phyloP scores from a whole-genome alignment of 805 yeast genomes.

The Kazachstania kunashirensis region DNA sequence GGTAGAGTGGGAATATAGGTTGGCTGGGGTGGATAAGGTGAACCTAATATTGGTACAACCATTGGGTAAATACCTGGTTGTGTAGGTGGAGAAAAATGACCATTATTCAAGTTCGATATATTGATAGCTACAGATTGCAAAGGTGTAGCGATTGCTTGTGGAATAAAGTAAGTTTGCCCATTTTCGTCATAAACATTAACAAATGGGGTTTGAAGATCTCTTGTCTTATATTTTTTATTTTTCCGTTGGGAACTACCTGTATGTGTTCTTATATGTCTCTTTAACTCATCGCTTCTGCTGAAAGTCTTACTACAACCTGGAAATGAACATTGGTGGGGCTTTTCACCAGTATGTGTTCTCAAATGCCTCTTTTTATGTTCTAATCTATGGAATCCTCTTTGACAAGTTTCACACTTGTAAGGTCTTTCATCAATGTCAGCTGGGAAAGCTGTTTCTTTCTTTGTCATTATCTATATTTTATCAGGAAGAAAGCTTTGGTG shows the following conservation, averaged over 20 bases:
- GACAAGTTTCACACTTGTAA: constrained; percentile 75
- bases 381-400: constrained; percentile 75
- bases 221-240: constrained; percentile 3
- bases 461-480: background rate
- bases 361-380: constrained; percentile 91
- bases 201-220: background rate
- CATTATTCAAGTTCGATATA: constrained; percentile 1
- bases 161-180: constrained; percentile 1
- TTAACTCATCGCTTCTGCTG: constrained; percentile 74
- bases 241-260: constrained; percentile 12
- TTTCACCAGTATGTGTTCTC: constrained; percentile 88
- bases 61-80: constrained; percentile 3
- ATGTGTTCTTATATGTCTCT: constrained; percentile 78
- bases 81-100: background rate
- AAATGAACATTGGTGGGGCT: constrained; percentile 75
- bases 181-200: constrained; percentile 2
- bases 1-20: constrained; percentile 2
- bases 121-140: constrained; percentile 3
- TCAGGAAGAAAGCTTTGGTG: too few species aligned
- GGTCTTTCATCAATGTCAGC: constrained; percentile 41
- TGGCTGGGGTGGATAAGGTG: constrained; percentile 2
- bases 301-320: constrained; percentile 80
- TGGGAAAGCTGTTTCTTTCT: constrained; percentile 4
- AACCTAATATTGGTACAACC: constrained; percentile 4
- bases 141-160: constrained; percentile 3